Conservation (phyloP, 2,329 filamentous ascomycete species). For the Byssothecium circinans region DNA sequence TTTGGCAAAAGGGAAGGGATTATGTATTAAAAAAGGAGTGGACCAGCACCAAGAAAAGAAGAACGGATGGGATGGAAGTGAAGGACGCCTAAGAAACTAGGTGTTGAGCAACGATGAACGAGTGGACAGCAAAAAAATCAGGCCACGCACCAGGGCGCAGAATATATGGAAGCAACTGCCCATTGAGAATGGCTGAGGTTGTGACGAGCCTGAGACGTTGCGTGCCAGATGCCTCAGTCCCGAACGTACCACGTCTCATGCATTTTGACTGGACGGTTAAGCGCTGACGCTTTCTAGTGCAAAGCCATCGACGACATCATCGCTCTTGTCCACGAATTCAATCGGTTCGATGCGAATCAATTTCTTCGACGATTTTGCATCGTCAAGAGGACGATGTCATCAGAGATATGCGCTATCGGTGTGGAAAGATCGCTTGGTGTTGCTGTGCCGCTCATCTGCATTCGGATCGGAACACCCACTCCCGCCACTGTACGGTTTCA, state of each 20-base stretch:
- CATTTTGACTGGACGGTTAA: slow-evolving; percentile 10
- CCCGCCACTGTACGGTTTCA: slow-evolving; percentile 5
- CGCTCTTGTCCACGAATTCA: not conserved
- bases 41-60: slow-evolving; percentile 34
- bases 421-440: not conserved
- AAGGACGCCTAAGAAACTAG: slow-evolving; percentile 22
- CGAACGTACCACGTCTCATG: slow-evolving; percentile 15
- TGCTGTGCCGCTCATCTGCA: not conserved
- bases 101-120: slow-evolving; percentile 4
- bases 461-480: not conserved
- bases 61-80: slow-evolving; percentile 15
- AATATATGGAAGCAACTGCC: slow-evolving; percentile 31
- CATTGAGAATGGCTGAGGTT: slow-evolving; percentile 20
- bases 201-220: slow-evolving; percentile 33
- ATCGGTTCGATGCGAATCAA: not conserved
- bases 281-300: slow-evolving; percentile 9
- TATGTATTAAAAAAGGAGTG: slow-evolving; percentile 27
- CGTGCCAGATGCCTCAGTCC: slow-evolving; percentile 27
- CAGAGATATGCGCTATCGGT: not conserved
- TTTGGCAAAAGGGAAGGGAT: slow-evolving; percentile 7
- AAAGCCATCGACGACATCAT: not conserved
- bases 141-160: slow-evolving; percentile 31
- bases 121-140: slow-evolving; percentile 25
- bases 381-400: too few species aligned
- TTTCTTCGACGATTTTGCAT: too few species aligned